Base-by-base conservation (phyloP, 2,329 filamentous ascomycete species). In the Fusarium sp. region DNA sequence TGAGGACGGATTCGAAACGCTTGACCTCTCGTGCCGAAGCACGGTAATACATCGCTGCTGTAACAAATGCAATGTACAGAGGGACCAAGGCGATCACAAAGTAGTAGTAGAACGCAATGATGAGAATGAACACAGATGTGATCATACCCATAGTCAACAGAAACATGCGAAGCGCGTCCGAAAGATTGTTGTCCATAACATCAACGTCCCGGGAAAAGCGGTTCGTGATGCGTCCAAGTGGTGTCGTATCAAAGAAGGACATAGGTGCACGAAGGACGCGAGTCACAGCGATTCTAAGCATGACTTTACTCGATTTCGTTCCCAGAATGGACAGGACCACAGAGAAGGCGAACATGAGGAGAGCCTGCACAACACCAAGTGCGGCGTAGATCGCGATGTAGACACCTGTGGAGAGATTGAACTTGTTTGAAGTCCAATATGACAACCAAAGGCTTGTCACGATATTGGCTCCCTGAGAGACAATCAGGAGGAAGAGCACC, bases 201-300 rank as follows among this genome's bases (percentile, higher is more conserved):
- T 98, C 94, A 45, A 98, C 93, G 79, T 99, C 96, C 76, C 96
- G 93, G 38, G 94, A 97, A 83, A 98, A 98, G 22, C 96, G 93
- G 81, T 98, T 98, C 28, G 95, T 98, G 81, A 98, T 98, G 42
- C 96, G 92, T 26, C 96, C 96, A 3, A 98, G 88, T 1, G 96
- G 96, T 2, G 96, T 98, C 0, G 96, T 98, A 78, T 99, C 96
- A 84, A 98, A 98, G 84, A 98, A 98, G 9, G 93, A 93, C 94
- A 92, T 91, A n/a, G 90, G 90, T 6, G 90, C 90, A 32, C 90
- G 86, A n/a, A 92, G 84, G 2, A 96, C 94, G 22, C 93, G 89
- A 14, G 87, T 90, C 77, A 98, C 93, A 12, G 96, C 96, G 41
- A 90, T 87, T 36, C 92, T 90, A 57, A 98, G 88, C 89, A 98